Percentiles rank a stretch among this genome's conserved stretches.
phyloP scores from a whole-genome alignment of 176 grass and related monocot genomes.

The Tillandsia leiboldiana region DNA sequence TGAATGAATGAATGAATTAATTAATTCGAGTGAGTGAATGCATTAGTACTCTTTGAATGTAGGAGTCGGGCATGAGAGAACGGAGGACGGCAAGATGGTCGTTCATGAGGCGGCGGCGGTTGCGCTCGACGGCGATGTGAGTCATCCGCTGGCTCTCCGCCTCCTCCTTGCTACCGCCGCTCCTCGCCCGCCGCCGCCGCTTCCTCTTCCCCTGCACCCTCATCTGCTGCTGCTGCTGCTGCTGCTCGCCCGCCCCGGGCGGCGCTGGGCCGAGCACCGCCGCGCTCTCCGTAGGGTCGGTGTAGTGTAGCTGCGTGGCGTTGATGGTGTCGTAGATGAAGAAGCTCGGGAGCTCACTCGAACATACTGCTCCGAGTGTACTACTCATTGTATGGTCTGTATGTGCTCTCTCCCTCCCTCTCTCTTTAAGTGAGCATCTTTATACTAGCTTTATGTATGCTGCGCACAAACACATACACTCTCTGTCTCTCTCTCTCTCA shows the following conservation, averaged over 20 bases:
- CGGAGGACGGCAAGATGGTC: slow-evolving; percentile 22
- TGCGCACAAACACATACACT: no score
- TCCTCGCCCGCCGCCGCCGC: slow-evolving; percentile 13
- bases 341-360: slow-evolving; percentile 26
- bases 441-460: slow-evolving; percentile 5
- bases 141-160: slow-evolving; percentile 28
- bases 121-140: slow-evolving; percentile 29
- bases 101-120: slow-evolving; percentile 28
- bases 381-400: slow-evolving; percentile 26
- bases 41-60: slow-evolving; percentile 18
- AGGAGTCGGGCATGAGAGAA: slow-evolving; percentile 21
- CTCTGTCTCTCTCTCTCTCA: slow-evolving; percentile 23
- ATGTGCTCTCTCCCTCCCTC: background rate
- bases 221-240: background rate
- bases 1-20: no score
- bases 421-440: background rate
- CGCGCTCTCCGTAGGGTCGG: background rate
- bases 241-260: background rate
- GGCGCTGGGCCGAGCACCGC: no score
- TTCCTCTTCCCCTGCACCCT: slow-evolving; percentile 2
- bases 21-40: no score
- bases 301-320: slow-evolving; percentile 26
- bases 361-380: slow-evolving; percentile 41
- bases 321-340: slow-evolving; percentile 71
- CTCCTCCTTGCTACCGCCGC: slow-evolving; percentile 13